Evolutionary conservation across 2,329 filamentous ascomycete genomes (phyloP).

Genomic region (Thyridium curvatum): DNA sequence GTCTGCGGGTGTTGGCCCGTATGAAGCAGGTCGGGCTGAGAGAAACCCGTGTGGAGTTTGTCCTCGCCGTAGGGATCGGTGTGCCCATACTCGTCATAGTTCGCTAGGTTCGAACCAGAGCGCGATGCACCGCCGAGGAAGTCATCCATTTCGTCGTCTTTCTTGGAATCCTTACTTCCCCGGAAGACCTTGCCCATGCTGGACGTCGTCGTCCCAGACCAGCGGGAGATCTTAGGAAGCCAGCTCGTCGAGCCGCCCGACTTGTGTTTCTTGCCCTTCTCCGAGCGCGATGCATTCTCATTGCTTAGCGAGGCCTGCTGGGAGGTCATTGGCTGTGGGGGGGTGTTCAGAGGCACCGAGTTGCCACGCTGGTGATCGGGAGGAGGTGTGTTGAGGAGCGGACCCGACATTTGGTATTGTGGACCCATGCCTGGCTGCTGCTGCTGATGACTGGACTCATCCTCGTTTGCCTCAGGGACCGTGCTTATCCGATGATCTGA

Average conservation of each 20-base stretch:
- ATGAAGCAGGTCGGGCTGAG: conserved; percentile 39
- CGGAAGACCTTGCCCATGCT: conserved; percentile 76
- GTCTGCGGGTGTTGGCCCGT: conserved; percentile 5
- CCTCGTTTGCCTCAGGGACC: conserved; percentile 77
- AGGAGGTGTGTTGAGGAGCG: conserved; percentile 30
- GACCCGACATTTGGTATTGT: no score
- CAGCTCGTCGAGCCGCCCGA: conserved; percentile 71
- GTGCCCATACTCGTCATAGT: conserved; percentile 56
- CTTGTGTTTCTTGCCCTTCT: conserved; percentile 83
- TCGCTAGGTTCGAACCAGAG: conserved; percentile 68
- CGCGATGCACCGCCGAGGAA: conserved; percentile 48
- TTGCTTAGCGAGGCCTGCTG: conserved; percentile 52
- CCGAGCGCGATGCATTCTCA: conserved; percentile 72
- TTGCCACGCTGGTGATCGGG: conserved; percentile 45
- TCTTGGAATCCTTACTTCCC: conserved; percentile 57
- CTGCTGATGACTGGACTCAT: conserved; percentile 49
- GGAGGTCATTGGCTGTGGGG: conserved; percentile 43
- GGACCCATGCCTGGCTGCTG: conserved; percentile 37
- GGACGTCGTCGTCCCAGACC: conserved; percentile 94
- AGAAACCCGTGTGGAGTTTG: conserved; percentile 51
- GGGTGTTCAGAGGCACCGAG: conserved; percentile 50
- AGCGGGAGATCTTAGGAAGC: conserved; percentile 91
- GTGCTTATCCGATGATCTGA: conserved; percentile 85
- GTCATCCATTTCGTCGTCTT: conserved; percentile 46
- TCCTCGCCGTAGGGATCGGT: conserved; percentile 54